Evolutionary conservation across 306 rosid species (phyloP).

Genomic region (Sesbania bispinosa): DNA sequence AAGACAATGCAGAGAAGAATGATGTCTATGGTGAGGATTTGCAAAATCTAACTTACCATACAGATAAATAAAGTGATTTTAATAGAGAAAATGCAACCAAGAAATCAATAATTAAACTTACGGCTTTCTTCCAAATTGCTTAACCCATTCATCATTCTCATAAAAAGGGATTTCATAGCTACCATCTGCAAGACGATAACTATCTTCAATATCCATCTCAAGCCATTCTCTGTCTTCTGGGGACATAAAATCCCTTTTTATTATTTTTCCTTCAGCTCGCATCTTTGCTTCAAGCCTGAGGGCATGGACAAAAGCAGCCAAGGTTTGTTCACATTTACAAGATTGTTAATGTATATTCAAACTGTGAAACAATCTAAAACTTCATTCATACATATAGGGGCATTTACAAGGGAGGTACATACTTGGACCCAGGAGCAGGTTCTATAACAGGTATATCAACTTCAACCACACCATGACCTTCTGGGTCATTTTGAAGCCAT

Average conservation of each 20-base stretch:
- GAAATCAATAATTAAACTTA: conserved; percentile 39
- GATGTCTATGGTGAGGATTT: background rate
- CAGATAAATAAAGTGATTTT: conserved; percentile 7
- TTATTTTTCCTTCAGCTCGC: conserved; percentile 83
- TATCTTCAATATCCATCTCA: conserved; percentile 94
- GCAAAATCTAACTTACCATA: background rate
- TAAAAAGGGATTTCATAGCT: conserved; percentile 60
- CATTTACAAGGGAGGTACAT: conserved; percentile 29
- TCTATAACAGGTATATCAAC: conserved; percentile 86
- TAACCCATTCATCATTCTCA: conserved; percentile 76
- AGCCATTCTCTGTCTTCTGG: conserved; percentile 88
- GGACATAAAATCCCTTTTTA: conserved; percentile 72
- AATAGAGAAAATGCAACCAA: background rate
- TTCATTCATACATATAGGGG: background rate
- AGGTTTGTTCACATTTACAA: conserved; percentile 17
- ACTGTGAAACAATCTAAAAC: conserved; percentile 7
- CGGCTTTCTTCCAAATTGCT: conserved; percentile 70
- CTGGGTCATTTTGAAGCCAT: conserved; percentile 85
- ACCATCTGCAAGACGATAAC: conserved; percentile 54
- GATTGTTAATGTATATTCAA: conserved; percentile 16
- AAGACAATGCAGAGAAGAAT: conserved; percentile 1
- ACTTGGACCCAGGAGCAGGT: conserved; percentile 93
- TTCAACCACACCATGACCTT: conserved; percentile 95
- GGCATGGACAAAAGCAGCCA: conserved; percentile 30
- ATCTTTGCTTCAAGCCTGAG: conserved; percentile 79